Evolutionary conservation across 2,329 filamentous ascomycete genomes (phyloP).

Genomic region (Lecanosticta acicola): DNA sequence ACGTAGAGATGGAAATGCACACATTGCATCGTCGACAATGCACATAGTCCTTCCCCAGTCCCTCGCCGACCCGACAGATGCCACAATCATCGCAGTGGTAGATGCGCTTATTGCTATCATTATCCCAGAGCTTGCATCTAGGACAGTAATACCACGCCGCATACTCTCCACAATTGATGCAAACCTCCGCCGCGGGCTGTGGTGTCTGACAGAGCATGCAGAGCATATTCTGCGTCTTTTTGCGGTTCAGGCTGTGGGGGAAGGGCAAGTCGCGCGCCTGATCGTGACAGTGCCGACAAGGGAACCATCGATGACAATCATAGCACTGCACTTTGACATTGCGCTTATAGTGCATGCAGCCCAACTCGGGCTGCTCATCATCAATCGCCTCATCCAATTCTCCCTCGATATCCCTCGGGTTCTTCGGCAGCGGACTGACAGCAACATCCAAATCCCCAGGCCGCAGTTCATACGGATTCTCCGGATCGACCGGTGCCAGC

Average conservation of each 20-base stretch:
- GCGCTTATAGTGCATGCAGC: constrained; percentile 87
- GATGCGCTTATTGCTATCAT: constrained; percentile 81
- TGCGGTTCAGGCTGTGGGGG: constrained; percentile 59
- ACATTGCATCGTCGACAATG: constrained; percentile 98
- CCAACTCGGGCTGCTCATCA: constrained; percentile 51
- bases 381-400: constrained; percentile 35
- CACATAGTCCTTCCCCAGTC: constrained; percentile 92
- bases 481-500: constrained; percentile 26
- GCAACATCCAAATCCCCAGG: constrained; percentile 30
- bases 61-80: constrained; percentile 85
- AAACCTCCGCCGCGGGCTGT: constrained; percentile 74
- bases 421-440: constrained; percentile 29
- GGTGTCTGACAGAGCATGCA: constrained; percentile 92
- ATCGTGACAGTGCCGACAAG: constrained; percentile 92
- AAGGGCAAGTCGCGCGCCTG: constrained; percentile 60
- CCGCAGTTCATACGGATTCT: constrained; percentile 34
- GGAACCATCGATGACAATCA: constrained; percentile 85
- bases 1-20: constrained; percentile 84
- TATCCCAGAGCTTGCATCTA: constrained; percentile 95
- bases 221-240: constrained; percentile 88
- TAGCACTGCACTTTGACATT: constrained; percentile 96
- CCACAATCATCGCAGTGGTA: constrained; percentile 97
- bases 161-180: constrained; percentile 67
- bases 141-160: constrained; percentile 88
- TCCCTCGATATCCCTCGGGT: constrained; percentile 33